Evolutionary conservation across 257 asterid genomes (phyloP).

Genomic region (Solanum paucissectum): DNA sequence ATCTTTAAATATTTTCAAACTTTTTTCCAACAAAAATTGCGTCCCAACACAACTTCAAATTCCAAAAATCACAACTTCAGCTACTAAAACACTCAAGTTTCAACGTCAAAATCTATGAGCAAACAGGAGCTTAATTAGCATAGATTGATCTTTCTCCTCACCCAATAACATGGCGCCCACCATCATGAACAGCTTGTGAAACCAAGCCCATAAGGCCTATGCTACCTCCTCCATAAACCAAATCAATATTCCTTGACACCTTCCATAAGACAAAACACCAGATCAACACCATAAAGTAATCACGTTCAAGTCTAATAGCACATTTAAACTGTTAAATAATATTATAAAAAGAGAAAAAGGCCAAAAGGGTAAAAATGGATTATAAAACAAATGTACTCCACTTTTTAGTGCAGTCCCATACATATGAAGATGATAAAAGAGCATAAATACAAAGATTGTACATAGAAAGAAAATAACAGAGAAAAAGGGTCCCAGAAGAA

Average conservation of each 20-base stretch:
- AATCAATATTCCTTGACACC: constrained; percentile 85
- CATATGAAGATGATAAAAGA: not conserved
- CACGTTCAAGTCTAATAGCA: not conserved
- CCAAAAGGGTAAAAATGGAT: not conserved
- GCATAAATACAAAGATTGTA: constrained; percentile 5
- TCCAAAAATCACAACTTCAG: not conserved
- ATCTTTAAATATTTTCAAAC: not conserved
- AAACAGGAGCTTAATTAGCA: not conserved
- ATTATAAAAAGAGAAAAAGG: not conserved
- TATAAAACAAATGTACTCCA: not conserved
- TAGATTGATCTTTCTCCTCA: constrained; percentile 16
- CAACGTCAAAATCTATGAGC: not conserved
- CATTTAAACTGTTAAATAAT: not conserved
- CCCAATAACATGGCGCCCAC: constrained; percentile 95
- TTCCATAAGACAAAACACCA: constrained; percentile 12
- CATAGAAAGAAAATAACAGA: not conserved
- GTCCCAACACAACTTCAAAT: not conserved
- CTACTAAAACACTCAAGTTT: not conserved
- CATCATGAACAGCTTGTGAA: constrained; percentile 92
- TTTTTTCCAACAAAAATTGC: not conserved
- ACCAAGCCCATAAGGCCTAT: constrained; percentile 93
- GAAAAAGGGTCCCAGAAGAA: not conserved
- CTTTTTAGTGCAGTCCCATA: not conserved
- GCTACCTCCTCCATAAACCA: constrained; percentile 99
- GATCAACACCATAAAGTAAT: not conserved